These are phyloP conservation scores for Sergeia podlipaevii DNA, from an alignment of 208 protist species.

Conservation along the genomic window DNA sequence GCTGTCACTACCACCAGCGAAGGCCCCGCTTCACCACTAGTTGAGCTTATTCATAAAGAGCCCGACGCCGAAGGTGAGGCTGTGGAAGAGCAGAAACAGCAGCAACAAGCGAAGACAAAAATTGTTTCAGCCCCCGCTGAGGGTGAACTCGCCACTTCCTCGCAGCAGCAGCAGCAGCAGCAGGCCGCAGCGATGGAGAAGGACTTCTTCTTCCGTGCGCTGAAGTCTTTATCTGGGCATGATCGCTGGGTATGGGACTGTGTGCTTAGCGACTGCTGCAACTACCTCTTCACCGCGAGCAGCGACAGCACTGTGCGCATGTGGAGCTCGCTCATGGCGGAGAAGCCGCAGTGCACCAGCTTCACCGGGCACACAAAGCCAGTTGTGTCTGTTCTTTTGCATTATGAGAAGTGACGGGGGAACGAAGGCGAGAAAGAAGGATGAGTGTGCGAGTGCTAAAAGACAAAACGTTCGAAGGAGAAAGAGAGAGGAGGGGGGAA, in stretches of 20 bases:
- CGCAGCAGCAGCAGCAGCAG: neutral
- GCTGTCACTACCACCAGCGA: neutral
- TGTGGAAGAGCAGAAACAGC: neutral
- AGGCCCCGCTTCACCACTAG: neutral
- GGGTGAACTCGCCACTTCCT: neutral
- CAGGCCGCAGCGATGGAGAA: neutral
- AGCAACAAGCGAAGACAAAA: neutral
- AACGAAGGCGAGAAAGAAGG: neutral
- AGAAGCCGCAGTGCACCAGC: constrained; percentile 53
- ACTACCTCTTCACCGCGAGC: constrained; percentile 74
- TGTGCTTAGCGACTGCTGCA: constrained; percentile 72
- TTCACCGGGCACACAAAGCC: constrained; percentile 82
- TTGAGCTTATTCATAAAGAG: no score
- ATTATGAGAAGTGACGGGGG: constrained; percentile 7
- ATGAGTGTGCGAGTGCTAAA: neutral
- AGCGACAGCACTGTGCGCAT: constrained; percentile 75
- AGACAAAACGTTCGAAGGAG: no score
- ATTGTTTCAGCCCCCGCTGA: neutral
- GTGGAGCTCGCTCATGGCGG: constrained; percentile 59
- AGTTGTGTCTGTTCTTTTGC: constrained; percentile 39
- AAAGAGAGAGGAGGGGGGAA: neutral
- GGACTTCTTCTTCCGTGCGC: constrained; percentile 25
- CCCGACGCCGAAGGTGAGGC: neutral
- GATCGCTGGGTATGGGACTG: constrained; percentile 86
- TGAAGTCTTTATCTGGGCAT: constrained; percentile 71